Conservation (phyloP, 495 filamentous ascomycete genomes). For the Penicillium taxi region DNA sequence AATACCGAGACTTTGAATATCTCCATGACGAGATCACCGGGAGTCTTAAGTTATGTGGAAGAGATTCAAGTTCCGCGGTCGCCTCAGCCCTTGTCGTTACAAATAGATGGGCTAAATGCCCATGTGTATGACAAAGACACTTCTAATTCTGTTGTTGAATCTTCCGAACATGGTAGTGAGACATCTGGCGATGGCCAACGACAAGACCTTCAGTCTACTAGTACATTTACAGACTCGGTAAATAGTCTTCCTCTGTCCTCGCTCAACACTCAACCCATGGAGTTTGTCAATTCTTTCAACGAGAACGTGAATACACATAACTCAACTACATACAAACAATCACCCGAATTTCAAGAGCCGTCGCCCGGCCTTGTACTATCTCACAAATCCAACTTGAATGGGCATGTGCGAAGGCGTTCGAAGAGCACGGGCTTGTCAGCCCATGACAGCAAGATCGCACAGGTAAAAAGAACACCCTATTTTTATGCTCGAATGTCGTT, state of each 20-base stretch:
- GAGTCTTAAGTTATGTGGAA: constrained; percentile 5
- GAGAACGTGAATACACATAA: no score
- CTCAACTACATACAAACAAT: constrained; percentile 5
- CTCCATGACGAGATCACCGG: constrained; percentile 7
- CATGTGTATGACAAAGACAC: constrained; percentile 6
- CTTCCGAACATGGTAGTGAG: constrained; percentile 20
- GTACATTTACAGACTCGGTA: constrained; percentile 13
- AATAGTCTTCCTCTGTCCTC: constrained; percentile 13
- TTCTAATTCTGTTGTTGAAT: constrained; percentile 12
- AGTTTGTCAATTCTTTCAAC: constrained; percentile 6
- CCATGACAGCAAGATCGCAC: constrained; percentile 59
- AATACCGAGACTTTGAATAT: constrained; percentile 9
- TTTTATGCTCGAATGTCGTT: constrained; percentile 11
- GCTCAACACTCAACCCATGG: constrained; percentile 8
- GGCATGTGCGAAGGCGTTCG: constrained; percentile 43
- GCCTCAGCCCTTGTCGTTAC: constrained; percentile 17
- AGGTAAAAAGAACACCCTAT: constrained; percentile 47
- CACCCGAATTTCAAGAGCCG: constrained; percentile 4
- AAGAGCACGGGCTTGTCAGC: constrained; percentile 59
- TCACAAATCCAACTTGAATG: constrained; percentile 22
- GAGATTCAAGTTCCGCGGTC: constrained; percentile 16
- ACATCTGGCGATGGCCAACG: constrained; percentile 15
- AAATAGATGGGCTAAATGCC: constrained; percentile 17
- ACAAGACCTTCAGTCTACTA: constrained; percentile 17
- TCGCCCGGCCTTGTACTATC: constrained; percentile 29